These are phyloP conservation scores for Aphanomyces stellatus DNA, from an alignment of 352 stramenopile species.

Conservation along the genomic window DNA sequence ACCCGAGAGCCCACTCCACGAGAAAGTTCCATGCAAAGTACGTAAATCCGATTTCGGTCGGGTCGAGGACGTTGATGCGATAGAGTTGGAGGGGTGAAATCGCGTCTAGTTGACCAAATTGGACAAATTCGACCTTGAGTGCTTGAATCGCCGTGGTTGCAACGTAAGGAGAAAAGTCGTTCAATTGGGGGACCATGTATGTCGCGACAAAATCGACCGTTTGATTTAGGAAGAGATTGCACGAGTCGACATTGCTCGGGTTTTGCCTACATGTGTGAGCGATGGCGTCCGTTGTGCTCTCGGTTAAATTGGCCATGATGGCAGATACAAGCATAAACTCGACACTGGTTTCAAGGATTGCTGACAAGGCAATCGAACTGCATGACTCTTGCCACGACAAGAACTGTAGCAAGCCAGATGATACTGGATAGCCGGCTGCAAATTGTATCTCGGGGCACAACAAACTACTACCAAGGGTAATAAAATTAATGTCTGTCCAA, in stretches of 20 bases:
- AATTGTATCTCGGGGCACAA: background rate
- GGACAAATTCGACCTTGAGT: background rate
- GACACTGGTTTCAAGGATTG: background rate
- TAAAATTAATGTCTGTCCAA: background rate
- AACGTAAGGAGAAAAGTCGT: background rate
- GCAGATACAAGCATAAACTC: background rate
- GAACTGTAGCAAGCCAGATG: background rate
- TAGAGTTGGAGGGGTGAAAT: background rate
- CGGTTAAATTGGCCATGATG: background rate
- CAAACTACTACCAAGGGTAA: background rate
- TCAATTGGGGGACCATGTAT: background rate
- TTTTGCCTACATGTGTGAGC: background rate
- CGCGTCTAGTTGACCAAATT: background rate
- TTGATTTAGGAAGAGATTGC: background rate
- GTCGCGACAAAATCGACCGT: background rate
- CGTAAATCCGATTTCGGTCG: background rate
- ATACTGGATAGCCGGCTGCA: background rate
- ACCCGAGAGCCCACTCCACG: conserved; percentile 1
- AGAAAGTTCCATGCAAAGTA: conserved; percentile 1
- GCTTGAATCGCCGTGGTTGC: background rate
- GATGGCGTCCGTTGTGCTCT: no score
- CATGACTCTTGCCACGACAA: background rate
- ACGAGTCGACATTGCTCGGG: background rate
- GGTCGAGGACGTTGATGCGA: background rate
- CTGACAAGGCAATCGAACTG: background rate